Evolutionary conservation across 305 asterid genomes (phyloP).

Genomic region (Solanum aculeatissimum): DNA sequence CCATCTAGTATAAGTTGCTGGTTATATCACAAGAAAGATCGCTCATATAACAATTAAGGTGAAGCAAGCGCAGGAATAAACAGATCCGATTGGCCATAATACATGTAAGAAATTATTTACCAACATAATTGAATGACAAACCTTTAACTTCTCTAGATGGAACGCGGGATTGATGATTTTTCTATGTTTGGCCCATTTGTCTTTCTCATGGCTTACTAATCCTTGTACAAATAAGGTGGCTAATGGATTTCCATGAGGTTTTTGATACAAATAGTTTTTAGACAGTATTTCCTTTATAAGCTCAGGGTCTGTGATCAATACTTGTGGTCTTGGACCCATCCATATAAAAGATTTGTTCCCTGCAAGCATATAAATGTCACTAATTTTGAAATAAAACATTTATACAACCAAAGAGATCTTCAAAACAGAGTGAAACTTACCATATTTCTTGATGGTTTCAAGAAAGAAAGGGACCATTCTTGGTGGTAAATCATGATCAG

Average conservation of each 20-base stretch:
- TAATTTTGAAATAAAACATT: neutral
- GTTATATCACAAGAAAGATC: neutral
- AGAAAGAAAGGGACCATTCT: neutral
- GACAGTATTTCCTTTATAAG: slow-evolving; percentile 8
- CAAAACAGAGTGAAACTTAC: neutral
- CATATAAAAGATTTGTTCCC: slow-evolving; percentile 18
- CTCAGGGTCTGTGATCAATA: slow-evolving; percentile 17
- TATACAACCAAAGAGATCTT: neutral
- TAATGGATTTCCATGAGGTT: neutral
- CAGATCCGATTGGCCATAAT: neutral
- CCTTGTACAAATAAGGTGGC: neutral
- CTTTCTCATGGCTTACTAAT: neutral
- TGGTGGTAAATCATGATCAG: neutral
- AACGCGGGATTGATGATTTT: slow-evolving; percentile 20
- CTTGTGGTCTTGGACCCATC: slow-evolving; percentile 17
- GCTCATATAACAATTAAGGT: neutral
- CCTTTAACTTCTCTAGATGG: slow-evolving; percentile 18
- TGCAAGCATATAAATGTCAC: neutral
- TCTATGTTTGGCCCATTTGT: slow-evolving; percentile 21
- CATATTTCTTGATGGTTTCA: neutral
- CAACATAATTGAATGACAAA: neutral
- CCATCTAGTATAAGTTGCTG: neutral
- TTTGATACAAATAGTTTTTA: neutral
- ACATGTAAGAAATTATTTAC: neutral
- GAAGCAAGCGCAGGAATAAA: neutral